These are phyloP conservation scores for Sanghuangporus sanghuang DNA, from an alignment of 1,284 basidiomycete genomes.

Conservation along the genomic window DNA sequence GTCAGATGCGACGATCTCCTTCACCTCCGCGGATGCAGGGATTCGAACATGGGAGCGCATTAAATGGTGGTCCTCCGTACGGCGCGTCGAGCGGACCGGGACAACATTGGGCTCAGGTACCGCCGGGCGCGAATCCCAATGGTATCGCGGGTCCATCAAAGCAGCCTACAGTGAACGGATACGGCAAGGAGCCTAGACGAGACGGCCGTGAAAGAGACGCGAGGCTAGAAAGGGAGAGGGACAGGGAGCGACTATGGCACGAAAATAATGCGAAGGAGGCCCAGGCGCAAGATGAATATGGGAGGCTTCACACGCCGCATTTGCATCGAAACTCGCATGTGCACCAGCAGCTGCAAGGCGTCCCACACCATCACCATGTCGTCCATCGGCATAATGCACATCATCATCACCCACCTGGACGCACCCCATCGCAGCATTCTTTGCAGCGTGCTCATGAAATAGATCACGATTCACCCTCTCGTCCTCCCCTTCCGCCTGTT, in stretches of 20 bases:
- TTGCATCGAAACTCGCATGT: constrained; percentile 12
- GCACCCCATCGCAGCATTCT: background rate
- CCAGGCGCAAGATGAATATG: constrained; percentile 8
- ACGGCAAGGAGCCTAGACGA: constrained; percentile 14
- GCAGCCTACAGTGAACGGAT: constrained; percentile 17
- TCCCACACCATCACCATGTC: constrained; percentile 18
- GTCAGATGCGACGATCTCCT: constrained; percentile 12
- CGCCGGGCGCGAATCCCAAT: constrained; percentile 4
- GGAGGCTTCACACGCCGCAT: constrained; percentile 6
- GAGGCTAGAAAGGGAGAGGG: constrained; percentile 16
- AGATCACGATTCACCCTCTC: constrained; percentile 9
- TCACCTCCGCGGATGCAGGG: constrained; percentile 7
- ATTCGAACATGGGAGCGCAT: constrained; percentile 14
- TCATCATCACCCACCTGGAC: constrained; percentile 7
- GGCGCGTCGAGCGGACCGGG: constrained; percentile 16
- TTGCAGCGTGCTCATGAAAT: constrained; percentile 2
- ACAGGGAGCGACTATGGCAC: constrained; percentile 14
- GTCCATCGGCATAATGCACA: constrained; percentile 14
- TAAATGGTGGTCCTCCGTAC: constrained; percentile 11
- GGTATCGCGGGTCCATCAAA: constrained; percentile 15
- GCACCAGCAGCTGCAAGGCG: constrained; percentile 15
- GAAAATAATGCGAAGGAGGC: constrained; percentile 16
- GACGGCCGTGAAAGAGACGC: constrained; percentile 14
- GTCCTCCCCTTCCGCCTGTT: constrained; percentile 5
- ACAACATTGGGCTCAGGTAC: constrained; percentile 16